Conservation (phyloP, 1,139 yeast genomes). For the Zygosaccharomyces pseudobailii region DNA sequence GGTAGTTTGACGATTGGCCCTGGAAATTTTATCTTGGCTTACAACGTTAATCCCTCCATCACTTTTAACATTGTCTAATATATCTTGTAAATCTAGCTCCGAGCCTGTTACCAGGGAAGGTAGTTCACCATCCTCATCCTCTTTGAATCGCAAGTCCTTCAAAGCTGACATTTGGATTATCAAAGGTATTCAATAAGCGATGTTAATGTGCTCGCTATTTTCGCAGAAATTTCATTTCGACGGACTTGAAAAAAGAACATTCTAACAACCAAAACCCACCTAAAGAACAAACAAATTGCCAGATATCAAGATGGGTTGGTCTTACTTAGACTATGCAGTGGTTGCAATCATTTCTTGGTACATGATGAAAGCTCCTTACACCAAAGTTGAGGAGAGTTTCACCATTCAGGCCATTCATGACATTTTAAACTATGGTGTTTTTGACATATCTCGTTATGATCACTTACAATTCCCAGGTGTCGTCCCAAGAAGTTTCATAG, state of each 20-base stretch:
- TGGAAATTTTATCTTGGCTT: slow-evolving; percentile 26
- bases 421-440: slow-evolving; percentile 58
- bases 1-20: slow-evolving; percentile 30
- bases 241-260: not conserved
- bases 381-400: slow-evolving; percentile 94
- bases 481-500: slow-evolving; percentile 82
- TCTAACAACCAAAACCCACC: not conserved
- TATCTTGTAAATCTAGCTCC: slow-evolving; percentile 28
- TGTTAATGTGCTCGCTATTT: not conserved
- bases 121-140: slow-evolving; percentile 42
- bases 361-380: slow-evolving; percentile 62
- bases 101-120: slow-evolving; percentile 48
- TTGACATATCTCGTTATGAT: slow-evolving; percentile 52
- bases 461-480: slow-evolving; percentile 80
- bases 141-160: slow-evolving; percentile 28
- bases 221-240: not conserved
- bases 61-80: slow-evolving; percentile 20
- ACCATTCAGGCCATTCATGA: slow-evolving; percentile 89
- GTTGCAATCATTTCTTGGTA: slow-evolving; percentile 40
- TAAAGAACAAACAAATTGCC: not conserved
- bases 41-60: slow-evolving; percentile 32
- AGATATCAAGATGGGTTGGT: slow-evolving; percentile 19
- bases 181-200: not conserved
- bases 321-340: slow-evolving; percentile 26
- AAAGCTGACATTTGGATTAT: slow-evolving; percentile 25